These are phyloP conservation scores for Pittosporum tobira DNA, from an alignment of 129 eudicot species.

Conservation along the genomic window DNA sequence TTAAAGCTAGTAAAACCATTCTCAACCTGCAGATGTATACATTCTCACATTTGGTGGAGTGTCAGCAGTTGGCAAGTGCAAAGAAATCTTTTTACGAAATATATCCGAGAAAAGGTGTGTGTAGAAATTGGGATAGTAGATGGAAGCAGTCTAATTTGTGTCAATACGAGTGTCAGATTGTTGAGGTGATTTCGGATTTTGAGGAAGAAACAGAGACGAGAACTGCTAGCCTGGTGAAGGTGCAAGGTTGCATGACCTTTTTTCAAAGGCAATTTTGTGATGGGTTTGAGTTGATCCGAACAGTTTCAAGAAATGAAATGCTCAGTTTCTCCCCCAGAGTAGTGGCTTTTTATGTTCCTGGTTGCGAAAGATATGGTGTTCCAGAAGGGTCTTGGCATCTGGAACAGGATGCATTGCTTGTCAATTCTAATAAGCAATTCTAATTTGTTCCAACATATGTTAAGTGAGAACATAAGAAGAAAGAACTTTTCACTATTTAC, in stretches of 20 bases:
- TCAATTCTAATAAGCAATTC: not conserved
- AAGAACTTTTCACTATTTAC: no score
- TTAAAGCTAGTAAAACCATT: not conserved
- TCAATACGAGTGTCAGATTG: not conserved
- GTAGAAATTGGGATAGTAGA: not conserved
- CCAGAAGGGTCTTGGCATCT: conserved; percentile 6
- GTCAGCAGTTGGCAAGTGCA: not conserved
- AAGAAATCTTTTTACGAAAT: not conserved
- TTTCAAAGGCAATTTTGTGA: not conserved
- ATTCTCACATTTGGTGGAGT: not conserved
- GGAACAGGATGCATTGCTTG: conserved; percentile 5
- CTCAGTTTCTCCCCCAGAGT: not conserved
- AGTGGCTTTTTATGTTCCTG: not conserved
- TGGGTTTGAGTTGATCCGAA: not conserved
- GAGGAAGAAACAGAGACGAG: not conserved
- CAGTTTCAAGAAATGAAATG: not conserved
- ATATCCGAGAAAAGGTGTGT: not conserved
- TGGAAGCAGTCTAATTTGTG: not conserved
- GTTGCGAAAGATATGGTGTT: not conserved
- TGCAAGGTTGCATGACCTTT: not conserved
- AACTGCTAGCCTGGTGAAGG: not conserved
- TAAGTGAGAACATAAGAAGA: no score
- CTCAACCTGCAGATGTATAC: not conserved
- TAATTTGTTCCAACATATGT: not conserved
- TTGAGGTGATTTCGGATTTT: not conserved